Base-by-base conservation (phyloP, 805 yeast genomes). In the Barnettozyma populi region DNA sequence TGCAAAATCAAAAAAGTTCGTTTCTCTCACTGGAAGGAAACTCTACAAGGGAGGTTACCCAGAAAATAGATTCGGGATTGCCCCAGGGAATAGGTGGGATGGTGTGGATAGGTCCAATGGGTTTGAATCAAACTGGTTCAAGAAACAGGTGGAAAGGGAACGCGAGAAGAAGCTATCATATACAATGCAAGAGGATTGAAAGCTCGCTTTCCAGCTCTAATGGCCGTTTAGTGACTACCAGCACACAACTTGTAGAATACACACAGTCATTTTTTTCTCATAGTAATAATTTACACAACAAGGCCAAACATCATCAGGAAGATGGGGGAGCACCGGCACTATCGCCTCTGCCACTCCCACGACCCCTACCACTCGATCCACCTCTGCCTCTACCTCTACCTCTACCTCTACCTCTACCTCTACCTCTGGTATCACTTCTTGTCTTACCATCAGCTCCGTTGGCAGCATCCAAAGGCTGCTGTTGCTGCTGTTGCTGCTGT, bases 51-150 rank as follows among this genome's bases (percentile, higher is more conserved):
- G 83, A 0, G 53, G 72, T 0, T 78, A 65, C 46, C 80, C 87
- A 0, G 78, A 77, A 19, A 90, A 90, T 60, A 68, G 98, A 48
- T 90, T 87, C 64, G 75, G 75, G 2, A 81, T 90, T 13, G 66
- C 68, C 5, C 95, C 97, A 0, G 97, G 97, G 0, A 70, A 72
- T 54, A 71, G 87, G 48, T 90, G 98, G 98, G 96, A 87, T 64
- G 97, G 97, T 0, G 82, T 90, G 2, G 90, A 88, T 65, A 69
- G 98, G 50, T 81, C 95, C 0, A 90, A 84, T 60, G 97, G 96
- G 4, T 90, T 86, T 65, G 98, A 90, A 61, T 70, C 67, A 43
- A 69, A 74, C 46, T 49, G 86, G 72, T 72, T 86, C 53, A 71
- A 63, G 40, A 71, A 60, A 55, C 72, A 66, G 47, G 61, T 63